Conservation (phyloP, 140 eudicot genomes). For the Flaveria floridana region DNA sequence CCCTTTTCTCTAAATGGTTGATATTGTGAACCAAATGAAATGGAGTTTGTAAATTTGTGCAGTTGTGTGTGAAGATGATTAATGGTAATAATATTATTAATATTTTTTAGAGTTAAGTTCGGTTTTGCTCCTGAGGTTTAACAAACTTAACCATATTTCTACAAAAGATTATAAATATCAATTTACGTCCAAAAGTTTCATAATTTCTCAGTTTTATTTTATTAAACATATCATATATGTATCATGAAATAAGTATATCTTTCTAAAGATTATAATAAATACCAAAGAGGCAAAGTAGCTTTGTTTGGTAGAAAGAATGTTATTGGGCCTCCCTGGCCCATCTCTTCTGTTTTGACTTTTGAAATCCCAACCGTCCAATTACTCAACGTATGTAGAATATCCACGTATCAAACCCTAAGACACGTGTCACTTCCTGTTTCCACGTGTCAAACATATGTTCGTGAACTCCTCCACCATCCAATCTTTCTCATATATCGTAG, state of each 20-base stretch:
- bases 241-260: background rate
- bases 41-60: conserved; percentile 17
- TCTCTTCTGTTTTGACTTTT: too few species aligned
- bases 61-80: background rate
- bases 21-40: conserved; percentile 17
- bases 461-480: conserved; percentile 2
- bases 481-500: background rate
- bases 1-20: background rate
- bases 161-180: too few species aligned
- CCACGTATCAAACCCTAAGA: conserved; percentile 11
- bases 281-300: too few species aligned
- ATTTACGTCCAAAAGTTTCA: too few species aligned
- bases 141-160: too few species aligned
- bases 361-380: background rate
- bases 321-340: too few species aligned
- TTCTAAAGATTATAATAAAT: too few species aligned
- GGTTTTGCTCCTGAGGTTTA: too few species aligned
- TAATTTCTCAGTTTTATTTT: too few species aligned
- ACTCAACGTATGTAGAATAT: background rate
- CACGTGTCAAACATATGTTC: conserved; percentile 31
- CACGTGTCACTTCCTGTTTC: conserved; percentile 17
- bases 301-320: too few species aligned
- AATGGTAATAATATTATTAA: background rate
- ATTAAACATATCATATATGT: too few species aligned
- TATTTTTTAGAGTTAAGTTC: too few species aligned